phyloP scores from a whole-genome alignment of 2,329 filamentous ascomycete genomes.

The Stagonosporopsis chrysanthemi region DNA sequence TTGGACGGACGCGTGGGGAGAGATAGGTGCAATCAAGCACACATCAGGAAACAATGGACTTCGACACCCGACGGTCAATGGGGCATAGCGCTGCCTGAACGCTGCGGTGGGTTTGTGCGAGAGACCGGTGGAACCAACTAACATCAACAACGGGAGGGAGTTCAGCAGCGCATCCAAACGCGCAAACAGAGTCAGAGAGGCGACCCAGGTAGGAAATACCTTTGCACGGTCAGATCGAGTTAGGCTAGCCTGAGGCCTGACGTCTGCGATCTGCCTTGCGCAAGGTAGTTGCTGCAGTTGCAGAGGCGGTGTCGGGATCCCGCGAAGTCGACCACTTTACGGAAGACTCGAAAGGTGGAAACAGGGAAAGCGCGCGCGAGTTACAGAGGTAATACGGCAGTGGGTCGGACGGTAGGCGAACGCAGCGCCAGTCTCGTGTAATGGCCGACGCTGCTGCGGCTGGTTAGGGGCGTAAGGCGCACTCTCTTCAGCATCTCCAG shows the following conservation, averaged over 20 bases:
- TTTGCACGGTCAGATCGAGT: constrained; percentile 32
- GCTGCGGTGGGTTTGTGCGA: constrained; percentile 28
- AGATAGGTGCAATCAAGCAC: constrained; percentile 8
- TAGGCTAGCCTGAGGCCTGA: constrained; percentile 36
- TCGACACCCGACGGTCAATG: constrained; percentile 33
- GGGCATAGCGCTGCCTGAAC: constrained; percentile 46
- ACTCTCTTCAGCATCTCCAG: constrained; percentile 36
- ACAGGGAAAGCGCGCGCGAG: constrained; percentile 34
- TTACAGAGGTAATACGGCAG: constrained; percentile 27
- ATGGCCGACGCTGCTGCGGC: constrained; percentile 27
- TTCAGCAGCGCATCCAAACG: constrained; percentile 26
- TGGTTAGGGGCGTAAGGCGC: constrained; percentile 45
- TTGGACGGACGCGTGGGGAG: background rate
- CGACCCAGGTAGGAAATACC: constrained; percentile 32
- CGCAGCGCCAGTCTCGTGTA: constrained; percentile 32
- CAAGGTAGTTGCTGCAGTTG: constrained; percentile 38
- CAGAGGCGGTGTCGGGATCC: constrained; percentile 44
- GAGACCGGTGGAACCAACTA: constrained; percentile 19
- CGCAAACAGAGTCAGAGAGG: constrained; percentile 25
- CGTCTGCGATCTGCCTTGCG: constrained; percentile 45
- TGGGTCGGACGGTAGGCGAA: constrained; percentile 32
- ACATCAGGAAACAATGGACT: constrained; percentile 41
- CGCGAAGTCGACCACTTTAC: constrained; percentile 36
- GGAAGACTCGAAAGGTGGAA: constrained; percentile 31
- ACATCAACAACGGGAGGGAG: constrained; percentile 19